Base-by-base conservation (phyloP, 495 filamentous ascomycete genomes). In the Trichocladium uniseriatum region DNA sequence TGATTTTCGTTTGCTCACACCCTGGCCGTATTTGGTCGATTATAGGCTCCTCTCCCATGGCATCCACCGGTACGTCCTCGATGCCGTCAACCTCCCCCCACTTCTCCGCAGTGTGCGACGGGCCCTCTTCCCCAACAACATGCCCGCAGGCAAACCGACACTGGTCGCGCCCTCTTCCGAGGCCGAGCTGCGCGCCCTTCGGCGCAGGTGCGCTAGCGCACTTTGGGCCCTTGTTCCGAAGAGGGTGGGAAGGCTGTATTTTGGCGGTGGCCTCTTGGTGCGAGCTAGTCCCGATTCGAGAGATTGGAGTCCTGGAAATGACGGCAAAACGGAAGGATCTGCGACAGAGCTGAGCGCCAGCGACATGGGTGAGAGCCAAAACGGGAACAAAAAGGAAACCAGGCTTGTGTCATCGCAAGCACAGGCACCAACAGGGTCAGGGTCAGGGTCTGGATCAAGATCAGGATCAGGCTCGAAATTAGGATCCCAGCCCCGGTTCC, bases 41-140 rank as follows among this genome's bases (percentile, higher is more conserved):
- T 32, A 52, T 41, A 89, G 87, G 70, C 80, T 90, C 53, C 77
- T 95, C 53, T 84, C 82, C 48, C 73, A 84, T 64, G 76, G 77
- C 55, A 77, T 94, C 55, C 70, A 77, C 52, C 72, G 74, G 44
- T 71, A 79, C 58, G 62, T 94, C 49, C 69, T 85, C 20, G 78
- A 81, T 68, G 77, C 86, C 44, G 68, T 75, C 49, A 73, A 81
- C 57, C 73, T 92, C 45, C 86, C 88, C 65, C 75, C 78, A 54
- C 71, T 89, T 49, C 81, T 97, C 52, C 78, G 80, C 60, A 76
- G 74, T 48, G 73, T 80, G 57, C 81, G 91, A 63, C 77, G 75
- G 42, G 74, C 82, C 45, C 67, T 95, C 37, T 94, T 94, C 63
- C 89, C 90, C 22, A 79, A 82, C 69, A 90, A 92, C 67, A 66